Conservation (phyloP, 2,329 filamentous ascomycete genomes). For the Diaporthe destruens region DNA sequence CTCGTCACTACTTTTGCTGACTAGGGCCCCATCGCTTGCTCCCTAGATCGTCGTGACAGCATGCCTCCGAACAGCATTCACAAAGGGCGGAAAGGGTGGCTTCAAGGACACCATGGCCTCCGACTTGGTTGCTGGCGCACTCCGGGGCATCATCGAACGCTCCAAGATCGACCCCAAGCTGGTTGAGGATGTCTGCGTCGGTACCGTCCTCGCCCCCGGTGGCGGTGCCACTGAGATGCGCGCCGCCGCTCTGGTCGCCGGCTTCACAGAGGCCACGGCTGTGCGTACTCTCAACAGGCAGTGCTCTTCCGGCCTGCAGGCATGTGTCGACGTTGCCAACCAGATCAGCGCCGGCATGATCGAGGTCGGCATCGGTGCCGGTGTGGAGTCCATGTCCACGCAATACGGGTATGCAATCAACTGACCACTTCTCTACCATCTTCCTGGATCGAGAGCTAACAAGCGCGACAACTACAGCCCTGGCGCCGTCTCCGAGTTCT, state of each 20-base stretch:
- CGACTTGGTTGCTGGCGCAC: constrained; percentile 86
- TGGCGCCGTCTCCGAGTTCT: constrained; percentile 90
- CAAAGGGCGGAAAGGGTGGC: constrained; percentile 90
- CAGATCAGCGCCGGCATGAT: constrained; percentile 94
- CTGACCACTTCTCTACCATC: too few species aligned
- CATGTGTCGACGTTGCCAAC: constrained; percentile 94
- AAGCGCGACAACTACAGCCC: constrained; percentile 65
- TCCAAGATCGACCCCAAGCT: constrained; percentile 89
- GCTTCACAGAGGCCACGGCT: constrained; percentile 87
- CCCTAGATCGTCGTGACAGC: constrained; percentile 87
- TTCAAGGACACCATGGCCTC: constrained; percentile 95
- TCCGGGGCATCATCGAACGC: constrained; percentile 84
- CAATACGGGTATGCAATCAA: constrained; percentile 81
- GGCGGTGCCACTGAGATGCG: constrained; percentile 98
- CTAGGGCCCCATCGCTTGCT: background rate
- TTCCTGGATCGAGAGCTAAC: background rate
- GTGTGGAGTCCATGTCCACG: constrained; percentile 94
- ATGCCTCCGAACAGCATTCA: constrained; percentile 90
- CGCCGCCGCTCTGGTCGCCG: constrained; percentile 88
- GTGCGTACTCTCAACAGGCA: constrained; percentile 92
- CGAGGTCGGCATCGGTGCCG: constrained; percentile 91
- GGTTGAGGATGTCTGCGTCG: constrained; percentile 94
- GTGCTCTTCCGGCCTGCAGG: constrained; percentile 93
- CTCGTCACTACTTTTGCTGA: background rate
- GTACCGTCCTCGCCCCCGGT: constrained; percentile 90